Conservation (phyloP, 768 basidiomycete genomes). For the Lactarius trivialis region DNA sequence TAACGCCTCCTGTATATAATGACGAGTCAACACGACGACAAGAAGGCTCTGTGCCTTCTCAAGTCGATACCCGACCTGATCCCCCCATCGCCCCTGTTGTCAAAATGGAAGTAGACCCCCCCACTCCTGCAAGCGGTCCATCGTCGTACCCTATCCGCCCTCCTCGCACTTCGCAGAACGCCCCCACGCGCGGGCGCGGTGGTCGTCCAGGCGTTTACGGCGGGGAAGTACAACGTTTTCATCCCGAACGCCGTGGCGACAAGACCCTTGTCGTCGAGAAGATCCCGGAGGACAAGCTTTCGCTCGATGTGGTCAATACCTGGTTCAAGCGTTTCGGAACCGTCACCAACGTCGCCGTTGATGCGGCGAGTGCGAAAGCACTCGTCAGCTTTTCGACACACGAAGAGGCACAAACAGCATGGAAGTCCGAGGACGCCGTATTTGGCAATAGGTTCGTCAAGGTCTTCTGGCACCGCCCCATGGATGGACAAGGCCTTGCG, state of each 20-base stretch:
- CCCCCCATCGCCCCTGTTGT: constrained; percentile 2
- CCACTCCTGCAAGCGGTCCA: constrained; percentile 35
- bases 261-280: constrained; percentile 91
- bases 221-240: constrained; percentile 60
- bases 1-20: constrained; percentile 51
- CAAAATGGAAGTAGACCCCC: constrained; percentile 26
- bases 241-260: constrained; percentile 58
- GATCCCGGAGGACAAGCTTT: constrained; percentile 80
- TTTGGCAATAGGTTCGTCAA: constrained; percentile 94
- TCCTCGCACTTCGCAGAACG: constrained; percentile 5
- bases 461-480: constrained; percentile 90
- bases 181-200: constrained; percentile 32
- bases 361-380: constrained; percentile 66
- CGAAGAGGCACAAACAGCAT: constrained; percentile 78
- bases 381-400: constrained; percentile 83
- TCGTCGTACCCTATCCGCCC: constrained; percentile 22
- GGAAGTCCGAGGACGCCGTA: constrained; percentile 92
- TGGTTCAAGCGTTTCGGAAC: constrained; percentile 93
- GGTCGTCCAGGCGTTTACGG: constrained; percentile 51
- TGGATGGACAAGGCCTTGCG: constrained; percentile 82
- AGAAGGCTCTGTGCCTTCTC: constrained; percentile 5
- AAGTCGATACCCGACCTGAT: background rate
- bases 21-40: constrained; percentile 17
- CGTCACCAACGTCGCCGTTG: constrained; percentile 88
- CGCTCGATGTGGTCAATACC: constrained; percentile 67